phyloP scores from a whole-genome alignment of 208 protist species.

The Crithidia thermophila region DNA sequence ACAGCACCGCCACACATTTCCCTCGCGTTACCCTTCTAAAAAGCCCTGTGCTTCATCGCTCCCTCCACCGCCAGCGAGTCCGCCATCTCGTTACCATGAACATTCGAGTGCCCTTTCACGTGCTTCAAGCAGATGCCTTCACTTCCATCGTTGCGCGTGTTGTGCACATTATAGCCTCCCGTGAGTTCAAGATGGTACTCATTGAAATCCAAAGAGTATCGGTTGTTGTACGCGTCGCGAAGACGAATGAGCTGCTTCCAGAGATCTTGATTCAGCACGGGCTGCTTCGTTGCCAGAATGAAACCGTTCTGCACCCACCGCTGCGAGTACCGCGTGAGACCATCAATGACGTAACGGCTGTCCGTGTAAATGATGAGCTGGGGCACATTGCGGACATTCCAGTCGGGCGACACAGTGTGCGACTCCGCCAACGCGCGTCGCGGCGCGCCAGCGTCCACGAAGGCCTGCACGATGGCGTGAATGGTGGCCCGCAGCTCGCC shows the following conservation, averaged over 20 bases:
- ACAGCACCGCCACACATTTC: too few species aligned
- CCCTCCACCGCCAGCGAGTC: slow-evolving; percentile 58
- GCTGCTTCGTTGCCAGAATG: slow-evolving; percentile 37
- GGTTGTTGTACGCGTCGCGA: slow-evolving; percentile 48
- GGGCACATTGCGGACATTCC: not conserved
- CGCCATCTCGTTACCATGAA: slow-evolving; percentile 77
- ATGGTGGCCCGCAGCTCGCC: slow-evolving; percentile 81
- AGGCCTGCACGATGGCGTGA: slow-evolving; percentile 59
- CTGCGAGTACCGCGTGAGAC: slow-evolving; percentile 50
- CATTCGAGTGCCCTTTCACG: slow-evolving; percentile 69
- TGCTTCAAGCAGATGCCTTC: slow-evolving; percentile 59
- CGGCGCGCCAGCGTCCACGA: slow-evolving; percentile 35
- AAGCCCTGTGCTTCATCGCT: slow-evolving; percentile 11
- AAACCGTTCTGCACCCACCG: slow-evolving; percentile 70
- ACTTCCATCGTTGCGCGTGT: slow-evolving; percentile 34
- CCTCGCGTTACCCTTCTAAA: too few species aligned
- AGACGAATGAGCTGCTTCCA: slow-evolving; percentile 54
- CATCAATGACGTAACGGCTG: slow-evolving; percentile 79
- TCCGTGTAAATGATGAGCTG: slow-evolving; percentile 71
- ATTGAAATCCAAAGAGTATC: too few species aligned
- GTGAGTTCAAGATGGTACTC: too few species aligned
- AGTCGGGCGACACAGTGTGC: slow-evolving; percentile 6
- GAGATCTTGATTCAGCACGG: slow-evolving; percentile 71
- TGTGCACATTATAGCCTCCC: slow-evolving; percentile 13
- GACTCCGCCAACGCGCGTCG: slow-evolving; percentile 1